Evolutionary conservation across 768 basidiomycete species (phyloP).

Genomic region (Xerocomus spinulosus): DNA sequence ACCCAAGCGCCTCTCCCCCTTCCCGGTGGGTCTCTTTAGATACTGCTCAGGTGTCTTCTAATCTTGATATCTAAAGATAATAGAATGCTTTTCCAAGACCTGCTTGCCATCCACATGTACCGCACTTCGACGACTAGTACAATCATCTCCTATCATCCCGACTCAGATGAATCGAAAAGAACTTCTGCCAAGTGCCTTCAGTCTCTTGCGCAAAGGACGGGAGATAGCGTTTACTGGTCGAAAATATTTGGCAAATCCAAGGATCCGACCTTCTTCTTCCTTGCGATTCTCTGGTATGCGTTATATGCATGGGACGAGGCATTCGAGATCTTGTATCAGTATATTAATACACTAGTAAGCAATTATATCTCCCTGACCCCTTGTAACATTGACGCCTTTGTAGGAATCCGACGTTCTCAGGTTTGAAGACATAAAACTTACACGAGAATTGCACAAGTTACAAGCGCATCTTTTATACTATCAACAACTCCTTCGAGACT

Average conservation of each 20-base stretch:
- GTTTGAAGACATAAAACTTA: slow-evolving; percentile 39
- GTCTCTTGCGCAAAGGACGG: slow-evolving; percentile 26
- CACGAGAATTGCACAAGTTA: slow-evolving; percentile 52
- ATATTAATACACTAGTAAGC: slow-evolving; percentile 48
- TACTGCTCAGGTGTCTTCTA: not conserved
- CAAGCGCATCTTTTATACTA: slow-evolving; percentile 59
- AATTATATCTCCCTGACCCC: not conserved
- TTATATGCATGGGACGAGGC: slow-evolving; percentile 62
- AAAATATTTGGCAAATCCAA: slow-evolving; percentile 26
- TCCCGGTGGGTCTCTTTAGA: slow-evolving; percentile 23
- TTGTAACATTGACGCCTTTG: not conserved
- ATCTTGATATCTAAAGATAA: slow-evolving; percentile 10
- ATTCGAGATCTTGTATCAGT: slow-evolving; percentile 45
- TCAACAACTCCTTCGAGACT: slow-evolving; percentile 49
- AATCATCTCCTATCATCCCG: slow-evolving; percentile 32
- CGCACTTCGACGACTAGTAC: slow-evolving; percentile 23
- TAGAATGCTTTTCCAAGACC: slow-evolving; percentile 36
- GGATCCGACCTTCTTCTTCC: slow-evolving; percentile 54
- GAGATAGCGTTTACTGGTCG: slow-evolving; percentile 33
- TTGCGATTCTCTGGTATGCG: slow-evolving; percentile 54
- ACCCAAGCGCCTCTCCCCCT: slow-evolving; percentile 47
- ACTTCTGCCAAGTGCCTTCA: slow-evolving; percentile 30
- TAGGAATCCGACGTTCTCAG: slow-evolving; percentile 46
- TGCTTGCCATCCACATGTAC: slow-evolving; percentile 53
- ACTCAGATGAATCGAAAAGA: slow-evolving; percentile 12